A percentile compares a stretch with the other conserved stretches of the same genome.
phyloP scores from a whole-genome alignment of 768 basidiomycete genomes.

The Auriculariales sp. region DNA sequence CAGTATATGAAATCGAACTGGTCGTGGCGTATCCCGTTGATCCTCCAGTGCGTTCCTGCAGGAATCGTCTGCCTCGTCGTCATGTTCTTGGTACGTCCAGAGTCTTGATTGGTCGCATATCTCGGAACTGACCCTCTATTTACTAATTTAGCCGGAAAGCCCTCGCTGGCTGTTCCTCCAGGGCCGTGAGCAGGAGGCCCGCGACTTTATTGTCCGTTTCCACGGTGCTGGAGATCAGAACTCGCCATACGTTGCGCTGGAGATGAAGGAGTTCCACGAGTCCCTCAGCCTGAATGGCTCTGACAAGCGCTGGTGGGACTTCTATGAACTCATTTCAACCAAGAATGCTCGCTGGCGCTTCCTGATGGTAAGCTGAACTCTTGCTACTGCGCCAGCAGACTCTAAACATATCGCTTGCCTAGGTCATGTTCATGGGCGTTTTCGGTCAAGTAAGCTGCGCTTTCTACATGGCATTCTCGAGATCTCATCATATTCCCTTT shows the following conservation, averaged over 20 bases:
- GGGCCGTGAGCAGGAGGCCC: slow-evolving; percentile 34
- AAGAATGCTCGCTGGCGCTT: slow-evolving; percentile 30
- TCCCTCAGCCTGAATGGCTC: slow-evolving; percentile 33
- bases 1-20: slow-evolving; percentile 22
- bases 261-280: slow-evolving; percentile 39
- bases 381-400: too few species aligned
- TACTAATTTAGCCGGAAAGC: slow-evolving; percentile 17
- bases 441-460: too few species aligned
- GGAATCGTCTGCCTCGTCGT: slow-evolving; percentile 18
- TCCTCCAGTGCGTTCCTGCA: slow-evolving; percentile 36
- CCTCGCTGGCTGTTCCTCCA: slow-evolving; percentile 41
- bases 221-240: slow-evolving; percentile 37
- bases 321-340: slow-evolving; percentile 32
- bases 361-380: too few species aligned
- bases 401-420: too few species aligned
- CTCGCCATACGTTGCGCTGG: slow-evolving; percentile 34
- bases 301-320: slow-evolving; percentile 45
- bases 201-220: slow-evolving; percentile 32
- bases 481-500: too few species aligned
- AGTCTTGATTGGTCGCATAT: slow-evolving; percentile 4
- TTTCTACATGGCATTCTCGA: too few species aligned
- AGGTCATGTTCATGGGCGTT: slow-evolving; percentile 19
- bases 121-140: background rate
- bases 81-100: slow-evolving; percentile 14
- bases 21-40: slow-evolving; percentile 37